Percentiles rank a stretch among this genome's conserved stretches.
phyloP scores from a whole-genome alignment of 164 flowering plant genomes.

The Houttuynia cordata region DNA sequence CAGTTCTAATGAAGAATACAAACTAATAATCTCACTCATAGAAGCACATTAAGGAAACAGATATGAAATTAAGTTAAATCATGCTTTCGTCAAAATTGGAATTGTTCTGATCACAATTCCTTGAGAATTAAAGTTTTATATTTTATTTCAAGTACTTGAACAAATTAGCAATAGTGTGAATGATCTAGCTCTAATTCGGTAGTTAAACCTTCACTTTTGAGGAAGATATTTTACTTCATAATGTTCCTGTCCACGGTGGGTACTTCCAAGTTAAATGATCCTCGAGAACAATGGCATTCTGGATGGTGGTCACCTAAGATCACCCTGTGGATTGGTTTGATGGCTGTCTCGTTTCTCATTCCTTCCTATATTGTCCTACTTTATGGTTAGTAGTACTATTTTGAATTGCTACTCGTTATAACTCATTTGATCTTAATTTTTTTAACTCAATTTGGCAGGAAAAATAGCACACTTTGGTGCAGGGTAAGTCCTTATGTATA shows the following conservation, averaged over 20 bases:
- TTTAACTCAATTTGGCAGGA: slow-evolving; percentile 31
- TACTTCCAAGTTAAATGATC: slow-evolving; percentile 39
- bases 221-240: slow-evolving; percentile 49
- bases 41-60: too few relatives aligned
- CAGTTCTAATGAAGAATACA: background rate
- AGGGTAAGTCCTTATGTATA: slow-evolving; percentile 35
- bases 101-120: too few relatives aligned
- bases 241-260: slow-evolving; percentile 82
- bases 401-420: background rate
- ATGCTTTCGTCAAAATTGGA: too few relatives aligned
- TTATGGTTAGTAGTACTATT: slow-evolving; percentile 50
- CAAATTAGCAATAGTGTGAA: background rate
- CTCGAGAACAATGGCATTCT: slow-evolving; percentile 70
- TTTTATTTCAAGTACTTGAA: background rate
- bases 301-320: slow-evolving; percentile 85
- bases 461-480: slow-evolving; percentile 86
- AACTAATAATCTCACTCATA: too few relatives aligned
- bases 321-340: slow-evolving; percentile 34
- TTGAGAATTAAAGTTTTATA: background rate
- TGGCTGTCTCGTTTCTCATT: slow-evolving; percentile 43
- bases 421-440: background rate
- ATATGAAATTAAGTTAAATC: too few relatives aligned
- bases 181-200: background rate
- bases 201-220: slow-evolving; percentile 26
- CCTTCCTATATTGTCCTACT: slow-evolving; percentile 47